Base-by-base conservation (phyloP, 345 rosid species). In the Arabis hirsuta region DNA sequence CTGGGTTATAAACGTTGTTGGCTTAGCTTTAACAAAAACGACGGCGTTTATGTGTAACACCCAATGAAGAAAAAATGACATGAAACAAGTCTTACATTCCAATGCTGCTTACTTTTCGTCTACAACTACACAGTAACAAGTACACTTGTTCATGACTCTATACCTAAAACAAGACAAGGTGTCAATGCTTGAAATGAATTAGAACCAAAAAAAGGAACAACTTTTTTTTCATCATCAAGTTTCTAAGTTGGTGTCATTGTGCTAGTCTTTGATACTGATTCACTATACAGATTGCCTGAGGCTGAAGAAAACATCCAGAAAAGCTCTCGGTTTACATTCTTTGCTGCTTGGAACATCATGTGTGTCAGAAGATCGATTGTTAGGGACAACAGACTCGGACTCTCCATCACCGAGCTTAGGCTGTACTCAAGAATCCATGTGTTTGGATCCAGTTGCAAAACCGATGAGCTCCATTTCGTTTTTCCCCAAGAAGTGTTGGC, bases 351-450 rank as follows among this genome's bases (percentile, higher is more conserved):
- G n/a, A 43, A 45, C 80, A 71, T 71, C 80, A 77, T 34, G 14
- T 52, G 63, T 47, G 60, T 84, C 64, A 83, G 62, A 38, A 90
- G 47, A 74, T 90, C 96, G 52, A 80, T 9, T 16, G 78, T 52
- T 26, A 82, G 51, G 44, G 87, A 69, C 57, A 82, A 62, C 63
- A 90, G 63, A 31, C 89, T 81, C 9, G 83, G 78, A 46, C 79
- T 73, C 14, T 87, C 88, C 65, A 79, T 60, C 24, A 78, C 72
- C 16, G 83, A 78, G 79, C 84, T 90, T 51, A 69, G 65, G 12
- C 67, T 67, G 34, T 95, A 90, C 86, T 91, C 96, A 50, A 91
- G 82, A 76, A 91, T 64, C 93, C 96, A 82, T 31, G 98, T 88
- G 46, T 81, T 85, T 20, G 90, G 90, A 79, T 88, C 96, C 36